phyloP scores from a whole-genome alignment of 345 rosid genomes.

The Aquilaria malaccensis region DNA sequence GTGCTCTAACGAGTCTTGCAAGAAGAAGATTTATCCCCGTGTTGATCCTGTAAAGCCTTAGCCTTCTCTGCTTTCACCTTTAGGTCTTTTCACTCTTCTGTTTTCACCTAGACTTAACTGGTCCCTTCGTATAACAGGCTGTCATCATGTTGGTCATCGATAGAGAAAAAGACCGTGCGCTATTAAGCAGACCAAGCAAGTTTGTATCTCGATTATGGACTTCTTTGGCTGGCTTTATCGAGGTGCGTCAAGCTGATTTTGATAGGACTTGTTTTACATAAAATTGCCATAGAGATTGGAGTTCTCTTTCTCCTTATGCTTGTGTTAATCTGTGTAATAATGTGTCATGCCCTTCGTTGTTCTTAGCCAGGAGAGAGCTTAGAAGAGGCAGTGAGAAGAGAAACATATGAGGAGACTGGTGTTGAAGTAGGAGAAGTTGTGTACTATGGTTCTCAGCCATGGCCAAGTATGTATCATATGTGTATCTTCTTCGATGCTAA shows the following conservation, averaged over 20 bases:
- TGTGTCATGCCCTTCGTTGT: constrained; percentile 7
- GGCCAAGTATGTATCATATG: constrained; percentile 63
- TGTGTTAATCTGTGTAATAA: too few species aligned
- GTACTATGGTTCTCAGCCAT: constrained; percentile 95
- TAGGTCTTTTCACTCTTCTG: neutral
- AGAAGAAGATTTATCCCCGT: constrained; percentile 75
- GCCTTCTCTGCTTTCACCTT: neutral
- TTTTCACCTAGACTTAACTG: constrained; percentile 1
- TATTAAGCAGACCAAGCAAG: constrained; percentile 73
- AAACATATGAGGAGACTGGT: constrained; percentile 91
- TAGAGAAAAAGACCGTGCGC: constrained; percentile 71
- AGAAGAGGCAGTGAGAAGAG: constrained; percentile 96
- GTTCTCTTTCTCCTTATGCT: too few species aligned
- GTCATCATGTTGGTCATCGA: constrained; percentile 96
- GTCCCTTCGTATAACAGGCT: constrained; percentile 36
- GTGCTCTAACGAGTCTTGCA: constrained; percentile 60
- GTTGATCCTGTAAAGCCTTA: constrained; percentile 61
- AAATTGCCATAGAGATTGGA: too few species aligned
- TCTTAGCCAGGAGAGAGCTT: constrained; percentile 97
- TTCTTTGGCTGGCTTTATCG: constrained; percentile 91
- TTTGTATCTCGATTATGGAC: constrained; percentile 95
- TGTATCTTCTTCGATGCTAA: too few species aligned
- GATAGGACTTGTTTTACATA: too few species aligned
- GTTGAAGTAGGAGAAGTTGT: constrained; percentile 92
- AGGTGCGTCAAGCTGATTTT: constrained; percentile 33